Conservation (phyloP, 2,329 filamentous ascomycete species). For the Ophiobolus disseminans region DNA sequence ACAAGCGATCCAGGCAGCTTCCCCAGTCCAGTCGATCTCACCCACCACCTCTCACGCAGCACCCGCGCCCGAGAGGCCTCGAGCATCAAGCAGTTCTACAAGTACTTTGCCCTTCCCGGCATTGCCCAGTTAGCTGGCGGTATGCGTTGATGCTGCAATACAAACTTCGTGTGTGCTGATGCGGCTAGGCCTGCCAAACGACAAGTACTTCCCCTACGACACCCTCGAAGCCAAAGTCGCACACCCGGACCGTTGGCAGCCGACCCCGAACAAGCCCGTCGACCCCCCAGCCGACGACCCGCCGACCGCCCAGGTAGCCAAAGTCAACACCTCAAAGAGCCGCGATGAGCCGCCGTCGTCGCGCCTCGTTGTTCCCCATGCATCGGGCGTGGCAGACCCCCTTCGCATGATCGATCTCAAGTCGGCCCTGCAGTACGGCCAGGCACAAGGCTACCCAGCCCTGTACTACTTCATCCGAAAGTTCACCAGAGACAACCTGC, state of each 20-base stretch:
- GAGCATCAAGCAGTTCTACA: slow-evolving; percentile 81
- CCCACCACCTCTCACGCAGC: slow-evolving; percentile 76
- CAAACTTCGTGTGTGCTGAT: no score
- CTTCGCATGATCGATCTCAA: slow-evolving; percentile 78
- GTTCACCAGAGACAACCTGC: slow-evolving; percentile 77
- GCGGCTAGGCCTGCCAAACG: slow-evolving; percentile 74
- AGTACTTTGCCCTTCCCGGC: slow-evolving; percentile 74
- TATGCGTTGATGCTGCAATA: slow-evolving; percentile 34
- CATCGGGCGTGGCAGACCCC: slow-evolving; percentile 64
- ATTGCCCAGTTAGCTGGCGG: slow-evolving; percentile 69
- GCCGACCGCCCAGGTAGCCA: slow-evolving; percentile 32
- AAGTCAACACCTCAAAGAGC: slow-evolving; percentile 36
- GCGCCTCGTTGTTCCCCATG: slow-evolving; percentile 76
- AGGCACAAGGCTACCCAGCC: slow-evolving; percentile 80
- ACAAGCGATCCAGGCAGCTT: slow-evolving; percentile 38
- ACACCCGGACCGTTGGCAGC: slow-evolving; percentile 74
- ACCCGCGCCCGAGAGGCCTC: slow-evolving; percentile 71
- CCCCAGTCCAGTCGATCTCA: slow-evolving; percentile 72
- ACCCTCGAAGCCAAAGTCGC: slow-evolving; percentile 85
- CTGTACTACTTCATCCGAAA: slow-evolving; percentile 79
- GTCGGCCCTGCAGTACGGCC: slow-evolving; percentile 86
- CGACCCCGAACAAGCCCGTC: slow-evolving; percentile 68
- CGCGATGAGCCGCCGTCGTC: slow-evolving; percentile 39
- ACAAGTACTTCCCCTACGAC: slow-evolving; percentile 86
- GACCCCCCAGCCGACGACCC: slow-evolving; percentile 49